A percentile compares a stretch with the other conserved stretches of the same genome.
phyloP scores from a whole-genome alignment of 306 rosid species.

The Quercus variabilis region DNA sequence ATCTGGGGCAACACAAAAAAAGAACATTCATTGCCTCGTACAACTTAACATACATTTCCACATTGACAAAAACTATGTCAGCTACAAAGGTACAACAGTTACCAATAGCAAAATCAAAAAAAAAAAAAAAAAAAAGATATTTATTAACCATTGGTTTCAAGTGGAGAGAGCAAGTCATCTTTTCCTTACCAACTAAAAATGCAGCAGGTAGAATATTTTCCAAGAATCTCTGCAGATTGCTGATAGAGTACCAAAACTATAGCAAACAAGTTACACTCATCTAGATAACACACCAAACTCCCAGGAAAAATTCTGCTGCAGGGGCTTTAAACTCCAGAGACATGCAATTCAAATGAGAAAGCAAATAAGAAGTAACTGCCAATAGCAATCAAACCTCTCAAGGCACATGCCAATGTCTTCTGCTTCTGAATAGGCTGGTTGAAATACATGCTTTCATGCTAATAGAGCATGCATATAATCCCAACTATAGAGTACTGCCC shows the following conservation, averaged over 20 bases:
- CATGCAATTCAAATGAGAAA: constrained; percentile 48
- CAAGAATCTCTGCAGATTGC: constrained; percentile 91
- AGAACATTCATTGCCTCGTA: constrained; percentile 41
- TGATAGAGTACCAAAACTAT: constrained; percentile 86
- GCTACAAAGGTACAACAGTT: constrained; percentile 34
- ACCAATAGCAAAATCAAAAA: constrained; percentile 24
- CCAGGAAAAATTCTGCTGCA: constrained; percentile 73
- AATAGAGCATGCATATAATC: constrained; percentile 37
- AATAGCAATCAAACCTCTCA: constrained; percentile 64
- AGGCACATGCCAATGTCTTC: constrained; percentile 61
- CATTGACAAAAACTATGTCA: constrained; percentile 45
- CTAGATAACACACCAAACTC: constrained; percentile 72
- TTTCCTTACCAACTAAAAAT: constrained; percentile 94
- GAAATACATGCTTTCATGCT: constrained; percentile 50
- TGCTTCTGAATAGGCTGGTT: constrained; percentile 50
- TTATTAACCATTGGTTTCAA: constrained; percentile 42
- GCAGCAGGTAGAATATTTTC: constrained; percentile 98
- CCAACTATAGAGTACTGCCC: constrained; percentile 24
- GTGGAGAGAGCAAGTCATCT: constrained; percentile 46
- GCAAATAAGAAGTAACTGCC: constrained; percentile 46
- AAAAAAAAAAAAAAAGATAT: constrained; percentile 21
- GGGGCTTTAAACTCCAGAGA: constrained; percentile 69
- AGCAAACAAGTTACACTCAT: constrained; percentile 59
- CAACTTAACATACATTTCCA: constrained; percentile 54
- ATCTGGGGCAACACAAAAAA: constrained; percentile 49